Evolutionary conservation across 2,329 filamentous ascomycete genomes (phyloP).

Genomic region (Immersiporthe knoxdaviesiana): DNA sequence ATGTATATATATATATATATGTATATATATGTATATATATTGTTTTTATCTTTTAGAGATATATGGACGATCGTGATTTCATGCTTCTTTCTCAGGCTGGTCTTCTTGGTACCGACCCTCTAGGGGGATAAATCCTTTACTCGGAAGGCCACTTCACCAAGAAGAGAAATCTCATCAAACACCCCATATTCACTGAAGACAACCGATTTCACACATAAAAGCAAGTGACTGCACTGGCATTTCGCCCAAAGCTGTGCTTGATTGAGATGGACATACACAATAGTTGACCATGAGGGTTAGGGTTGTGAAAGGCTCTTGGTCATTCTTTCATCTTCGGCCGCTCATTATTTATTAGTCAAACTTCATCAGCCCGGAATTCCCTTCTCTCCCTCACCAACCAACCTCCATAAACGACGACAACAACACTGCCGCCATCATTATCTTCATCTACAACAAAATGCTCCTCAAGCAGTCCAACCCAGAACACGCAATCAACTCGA

Average conservation of each 20-base stretch:
- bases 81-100: neutral
- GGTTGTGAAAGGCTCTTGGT: neutral
- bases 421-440: no score
- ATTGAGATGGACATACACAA: no score
- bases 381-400: neutral
- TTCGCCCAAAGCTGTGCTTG: neutral
- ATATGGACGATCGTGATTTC: no score
- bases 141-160: neutral
- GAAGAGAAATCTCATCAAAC: no score
- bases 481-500: constrained; percentile 25
- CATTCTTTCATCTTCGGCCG: neutral
- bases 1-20: no score
- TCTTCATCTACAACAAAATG: constrained; percentile 14
- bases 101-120: neutral
- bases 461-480: constrained; percentile 29
- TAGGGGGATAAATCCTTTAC: no score
- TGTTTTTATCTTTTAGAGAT: no score
- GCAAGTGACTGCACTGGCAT: neutral
- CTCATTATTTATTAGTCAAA: neutral
- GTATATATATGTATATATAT: no score
- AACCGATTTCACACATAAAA: neutral
- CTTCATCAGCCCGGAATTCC: neutral
- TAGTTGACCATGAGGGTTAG: no score
- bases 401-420: neutral
- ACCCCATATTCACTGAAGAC: neutral